These are phyloP conservation scores for Diplodia sapinea DNA, from an alignment of 2,329 filamentous ascomycete genomes.

Conservation along the genomic window DNA sequence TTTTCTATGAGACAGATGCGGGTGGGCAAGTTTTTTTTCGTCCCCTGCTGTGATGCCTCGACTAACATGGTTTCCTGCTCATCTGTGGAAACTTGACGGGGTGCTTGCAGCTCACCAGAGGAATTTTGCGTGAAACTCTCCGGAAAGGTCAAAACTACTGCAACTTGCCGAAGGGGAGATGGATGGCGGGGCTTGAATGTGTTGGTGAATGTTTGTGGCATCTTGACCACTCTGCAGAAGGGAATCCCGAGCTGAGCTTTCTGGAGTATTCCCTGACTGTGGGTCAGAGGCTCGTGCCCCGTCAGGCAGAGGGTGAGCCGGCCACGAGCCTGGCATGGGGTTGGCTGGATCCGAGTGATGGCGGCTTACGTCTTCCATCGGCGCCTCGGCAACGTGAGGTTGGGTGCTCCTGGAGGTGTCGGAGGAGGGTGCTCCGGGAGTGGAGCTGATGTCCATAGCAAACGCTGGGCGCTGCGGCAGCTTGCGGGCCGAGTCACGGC, in stretches of 20 bases:
- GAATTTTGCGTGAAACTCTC: constrained; percentile 28
- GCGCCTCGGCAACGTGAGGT: constrained; percentile 15
- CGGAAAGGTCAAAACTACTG: constrained; percentile 25
- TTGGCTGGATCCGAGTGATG: constrained; percentile 10
- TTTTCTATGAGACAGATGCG: too few species aligned
- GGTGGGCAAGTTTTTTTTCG: too few species aligned
- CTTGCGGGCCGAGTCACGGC: constrained; percentile 5
- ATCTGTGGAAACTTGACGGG: neutral
- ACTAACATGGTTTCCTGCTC: too few species aligned
- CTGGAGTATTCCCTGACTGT: constrained; percentile 1
- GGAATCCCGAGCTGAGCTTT: neutral
- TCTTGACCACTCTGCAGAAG: neutral
- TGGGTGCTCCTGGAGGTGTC: constrained; percentile 5
- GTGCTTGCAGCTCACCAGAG: constrained; percentile 14
- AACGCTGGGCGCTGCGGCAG: neutral
- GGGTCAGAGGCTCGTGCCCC: constrained; percentile 1
- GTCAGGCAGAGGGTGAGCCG: neutral
- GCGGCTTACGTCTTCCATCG: constrained; percentile 1
- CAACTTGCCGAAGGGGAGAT: neutral
- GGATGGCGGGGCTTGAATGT: neutral
- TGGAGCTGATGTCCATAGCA: constrained; percentile 4
- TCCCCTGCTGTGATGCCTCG: too few species aligned
- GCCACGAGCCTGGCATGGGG: constrained; percentile 6
- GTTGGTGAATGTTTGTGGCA: neutral
- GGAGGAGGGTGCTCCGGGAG: neutral